These are phyloP conservation scores for Scutellaria baicalensis DNA, from an alignment of 257 asterid genomes.

Conservation along the genomic window DNA sequence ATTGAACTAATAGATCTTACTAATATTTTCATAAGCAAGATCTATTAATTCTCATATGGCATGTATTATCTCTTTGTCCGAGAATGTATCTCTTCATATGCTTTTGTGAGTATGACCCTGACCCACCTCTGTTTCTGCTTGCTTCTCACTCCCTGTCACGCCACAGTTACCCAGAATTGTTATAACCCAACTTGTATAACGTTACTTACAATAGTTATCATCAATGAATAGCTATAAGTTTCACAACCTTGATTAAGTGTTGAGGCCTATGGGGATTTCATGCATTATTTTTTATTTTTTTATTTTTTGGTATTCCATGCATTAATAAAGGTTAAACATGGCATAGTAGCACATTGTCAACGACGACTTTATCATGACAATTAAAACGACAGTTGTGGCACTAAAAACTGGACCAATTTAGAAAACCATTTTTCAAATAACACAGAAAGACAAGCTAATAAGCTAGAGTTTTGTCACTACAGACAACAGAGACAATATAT, in stretches of 20 bases:
- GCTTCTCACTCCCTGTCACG: not conserved
- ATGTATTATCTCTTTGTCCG: not conserved
- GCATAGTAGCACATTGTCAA: not conserved
- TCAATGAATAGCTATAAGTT: not conserved
- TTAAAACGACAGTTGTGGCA: not conserved
- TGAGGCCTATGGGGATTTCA: not conserved
- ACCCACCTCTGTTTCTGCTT: not conserved
- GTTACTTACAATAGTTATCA: not conserved
- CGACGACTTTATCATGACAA: not conserved
- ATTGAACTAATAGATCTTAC: not conserved
- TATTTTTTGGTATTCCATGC: not conserved
- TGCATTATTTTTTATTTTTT: not conserved
- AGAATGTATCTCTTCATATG: not conserved
- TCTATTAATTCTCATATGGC: not conserved
- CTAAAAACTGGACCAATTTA: not conserved
- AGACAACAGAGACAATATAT: not conserved
- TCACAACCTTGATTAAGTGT: not conserved
- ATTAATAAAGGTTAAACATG: not conserved
- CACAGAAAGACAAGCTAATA: not conserved
- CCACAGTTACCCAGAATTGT: not conserved
- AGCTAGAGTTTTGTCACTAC: not conserved
- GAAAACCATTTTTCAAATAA: not conserved
- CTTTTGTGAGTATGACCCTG: not conserved
- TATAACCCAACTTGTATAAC: not conserved
- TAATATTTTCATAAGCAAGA: not conserved